Evolutionary conservation across 2,329 filamentous ascomycete species (phyloP).

Genomic region (Cladosporium sp.): DNA sequence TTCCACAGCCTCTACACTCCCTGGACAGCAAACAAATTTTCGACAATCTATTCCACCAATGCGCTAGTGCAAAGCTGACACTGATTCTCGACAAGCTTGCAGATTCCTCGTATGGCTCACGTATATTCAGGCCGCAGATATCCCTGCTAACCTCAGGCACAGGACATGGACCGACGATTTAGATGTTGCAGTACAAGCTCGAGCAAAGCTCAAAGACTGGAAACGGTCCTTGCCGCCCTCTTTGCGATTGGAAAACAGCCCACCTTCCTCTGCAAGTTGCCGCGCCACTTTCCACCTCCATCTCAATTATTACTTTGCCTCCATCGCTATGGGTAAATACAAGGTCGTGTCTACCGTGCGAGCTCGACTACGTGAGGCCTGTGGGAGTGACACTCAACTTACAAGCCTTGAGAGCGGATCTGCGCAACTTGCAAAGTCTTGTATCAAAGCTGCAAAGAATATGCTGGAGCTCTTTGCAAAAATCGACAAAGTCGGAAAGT

Average conservation of each 20-base stretch:
- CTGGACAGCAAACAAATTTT: conserved; percentile 1
- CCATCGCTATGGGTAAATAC: conserved; percentile 9
- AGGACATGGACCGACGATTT: not conserved
- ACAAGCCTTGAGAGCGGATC: no score
- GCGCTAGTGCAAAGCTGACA: conserved; percentile 3
- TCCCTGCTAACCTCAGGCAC: not conserved
- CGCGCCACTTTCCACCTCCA: conserved; percentile 9
- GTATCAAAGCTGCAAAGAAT: conserved; percentile 7
- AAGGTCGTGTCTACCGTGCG: conserved; percentile 2
- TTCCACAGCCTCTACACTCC: not conserved
- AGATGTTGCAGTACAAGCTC: not conserved
- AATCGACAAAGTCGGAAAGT: not conserved
- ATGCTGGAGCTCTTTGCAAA: conserved; percentile 8
- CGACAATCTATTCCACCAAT: conserved; percentile 8
- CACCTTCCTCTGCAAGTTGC: not conserved
- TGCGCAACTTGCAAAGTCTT: not conserved
- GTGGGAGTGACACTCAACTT: not conserved
- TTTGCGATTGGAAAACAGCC: not conserved
- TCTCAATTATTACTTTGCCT: conserved; percentile 12
- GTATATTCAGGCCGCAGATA: no score
- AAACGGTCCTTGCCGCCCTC: conserved; percentile 1
- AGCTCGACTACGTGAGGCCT: not conserved
- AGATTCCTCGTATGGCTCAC: not conserved
- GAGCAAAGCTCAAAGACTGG: conserved; percentile 2
- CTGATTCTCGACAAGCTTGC: conserved; percentile 4